Percentiles rank a stretch among this genome's conserved stretches.
phyloP scores from a whole-genome alignment of 257 asterid genomes.

The Solanum gandarillasii region DNA sequence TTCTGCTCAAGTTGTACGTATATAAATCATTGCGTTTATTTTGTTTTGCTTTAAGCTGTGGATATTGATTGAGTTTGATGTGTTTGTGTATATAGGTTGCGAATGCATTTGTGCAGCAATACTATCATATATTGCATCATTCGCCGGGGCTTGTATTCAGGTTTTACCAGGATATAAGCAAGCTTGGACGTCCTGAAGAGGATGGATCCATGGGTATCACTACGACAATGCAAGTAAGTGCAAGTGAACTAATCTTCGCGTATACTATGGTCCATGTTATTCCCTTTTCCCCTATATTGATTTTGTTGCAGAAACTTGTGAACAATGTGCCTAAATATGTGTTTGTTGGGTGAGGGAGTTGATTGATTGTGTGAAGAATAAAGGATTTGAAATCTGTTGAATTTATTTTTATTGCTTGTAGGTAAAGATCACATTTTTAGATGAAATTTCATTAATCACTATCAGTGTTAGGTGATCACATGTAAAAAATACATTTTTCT shows the following conservation, averaged over 20 bases:
- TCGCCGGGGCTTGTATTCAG: conserved; percentile 66
- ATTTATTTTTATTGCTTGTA: not conserved
- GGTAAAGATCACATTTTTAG: not conserved
- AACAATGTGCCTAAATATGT: not conserved
- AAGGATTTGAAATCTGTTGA: not conserved
- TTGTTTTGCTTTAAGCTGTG: not conserved
- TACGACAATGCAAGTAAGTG: conserved; percentile 70
- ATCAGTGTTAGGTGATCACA: not conserved
- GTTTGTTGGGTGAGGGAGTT: not conserved
- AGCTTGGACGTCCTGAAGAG: conserved; percentile 75
- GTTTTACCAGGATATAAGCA: conserved; percentile 79
- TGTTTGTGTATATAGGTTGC: conserved; percentile 46
- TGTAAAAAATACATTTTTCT: not conserved
- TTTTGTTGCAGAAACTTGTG: not conserved
- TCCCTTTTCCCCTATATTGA: not conserved
- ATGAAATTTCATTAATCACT: not conserved
- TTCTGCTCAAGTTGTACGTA: conserved; percentile 60
- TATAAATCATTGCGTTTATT: not conserved
- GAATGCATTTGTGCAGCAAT: conserved; percentile 82
- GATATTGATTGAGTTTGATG: not conserved
- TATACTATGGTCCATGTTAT: not conserved
- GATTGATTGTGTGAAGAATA: not conserved
- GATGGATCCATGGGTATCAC: conserved; percentile 73
- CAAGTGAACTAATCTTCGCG: not conserved
- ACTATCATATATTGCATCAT: conserved; percentile 69